A percentile compares a stretch with the other conserved stretches of the same genome.
Evolutionary conservation across 169 alveolate genomes (phyloP).

Genomic region (Cryptosporidium sp.): DNA sequence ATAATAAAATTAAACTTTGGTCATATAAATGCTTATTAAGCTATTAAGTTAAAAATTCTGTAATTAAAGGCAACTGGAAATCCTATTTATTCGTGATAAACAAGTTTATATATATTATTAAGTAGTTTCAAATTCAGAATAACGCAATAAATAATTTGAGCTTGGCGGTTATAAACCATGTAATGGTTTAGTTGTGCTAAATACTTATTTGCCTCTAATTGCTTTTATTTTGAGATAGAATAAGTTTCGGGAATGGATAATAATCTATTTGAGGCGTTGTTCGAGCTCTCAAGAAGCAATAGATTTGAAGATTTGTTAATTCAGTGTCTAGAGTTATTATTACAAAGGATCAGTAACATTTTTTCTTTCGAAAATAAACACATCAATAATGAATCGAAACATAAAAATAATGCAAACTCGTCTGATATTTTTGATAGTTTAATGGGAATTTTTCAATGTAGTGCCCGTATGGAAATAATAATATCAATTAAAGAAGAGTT

Average conservation of each 20-base stretch:
- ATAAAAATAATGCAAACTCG: neutral
- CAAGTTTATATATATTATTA: neutral
- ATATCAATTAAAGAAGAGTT: neutral
- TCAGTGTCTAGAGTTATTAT: neutral
- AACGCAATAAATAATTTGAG: neutral
- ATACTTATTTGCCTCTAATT: neutral
- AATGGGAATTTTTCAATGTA: neutral
- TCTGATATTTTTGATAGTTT: neutral
- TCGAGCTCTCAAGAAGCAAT: neutral
- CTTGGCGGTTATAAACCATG: conserved; percentile 12
- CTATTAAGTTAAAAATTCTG: neutral
- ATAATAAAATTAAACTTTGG: too few relatives aligned
- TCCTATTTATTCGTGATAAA: neutral
- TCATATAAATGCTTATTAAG: too few relatives aligned
- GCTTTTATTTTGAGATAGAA: neutral
- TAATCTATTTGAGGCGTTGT: neutral
- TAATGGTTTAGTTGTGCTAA: neutral
- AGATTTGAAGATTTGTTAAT: neutral
- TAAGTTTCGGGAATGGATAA: neutral
- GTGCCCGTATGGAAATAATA: neutral
- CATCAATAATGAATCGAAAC: neutral
- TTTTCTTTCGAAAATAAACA: neutral
- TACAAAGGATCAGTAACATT: neutral
- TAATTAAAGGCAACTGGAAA: too few relatives aligned
- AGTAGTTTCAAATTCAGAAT: neutral